Evolutionary conservation across 768 basidiomycete genomes (phyloP).

Genomic region (Exsudoporus frostii): DNA sequence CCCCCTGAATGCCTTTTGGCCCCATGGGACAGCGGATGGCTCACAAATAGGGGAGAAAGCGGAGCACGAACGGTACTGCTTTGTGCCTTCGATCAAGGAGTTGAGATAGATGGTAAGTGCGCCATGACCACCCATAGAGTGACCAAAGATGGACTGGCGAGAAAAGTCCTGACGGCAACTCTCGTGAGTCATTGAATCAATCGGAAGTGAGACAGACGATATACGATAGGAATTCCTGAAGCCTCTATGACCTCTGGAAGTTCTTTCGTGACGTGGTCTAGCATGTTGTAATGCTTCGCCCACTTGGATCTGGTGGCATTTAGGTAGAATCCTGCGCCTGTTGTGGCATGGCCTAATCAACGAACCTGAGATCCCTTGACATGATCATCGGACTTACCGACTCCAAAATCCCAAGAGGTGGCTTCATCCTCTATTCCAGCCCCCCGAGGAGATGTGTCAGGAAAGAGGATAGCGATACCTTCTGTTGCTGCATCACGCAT

Average conservation of each 20-base stretch:
- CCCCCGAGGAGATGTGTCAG: constrained; percentile 94
- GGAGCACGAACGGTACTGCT: constrained; percentile 80
- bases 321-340: constrained; percentile 90
- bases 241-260: constrained; percentile 75
- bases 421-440: constrained; percentile 83
- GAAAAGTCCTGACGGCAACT: constrained; percentile 60
- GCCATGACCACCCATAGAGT: constrained; percentile 98
- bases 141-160: constrained; percentile 88
- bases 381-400: constrained; percentile 42
- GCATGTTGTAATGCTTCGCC: constrained; percentile 83
- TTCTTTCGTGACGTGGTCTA: constrained; percentile 78
- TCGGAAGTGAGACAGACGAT: constrained; percentile 24
- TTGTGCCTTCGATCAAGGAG: constrained; percentile 48
- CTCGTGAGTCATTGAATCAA: neutral
- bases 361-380: neutral
- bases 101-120: constrained; percentile 88
- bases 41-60: constrained; percentile 88
- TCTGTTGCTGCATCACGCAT: constrained; percentile 80
- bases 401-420: constrained; percentile 87
- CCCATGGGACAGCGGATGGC: constrained; percentile 87
- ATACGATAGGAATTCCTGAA: constrained; percentile 73
- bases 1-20: constrained; percentile 84
- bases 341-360: constrained; percentile 2
- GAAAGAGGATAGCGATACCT: constrained; percentile 84
- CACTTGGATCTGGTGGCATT: constrained; percentile 80